Conservation (phyloP, 2,329 filamentous ascomycete species). For the Orbilia quercus region DNA sequence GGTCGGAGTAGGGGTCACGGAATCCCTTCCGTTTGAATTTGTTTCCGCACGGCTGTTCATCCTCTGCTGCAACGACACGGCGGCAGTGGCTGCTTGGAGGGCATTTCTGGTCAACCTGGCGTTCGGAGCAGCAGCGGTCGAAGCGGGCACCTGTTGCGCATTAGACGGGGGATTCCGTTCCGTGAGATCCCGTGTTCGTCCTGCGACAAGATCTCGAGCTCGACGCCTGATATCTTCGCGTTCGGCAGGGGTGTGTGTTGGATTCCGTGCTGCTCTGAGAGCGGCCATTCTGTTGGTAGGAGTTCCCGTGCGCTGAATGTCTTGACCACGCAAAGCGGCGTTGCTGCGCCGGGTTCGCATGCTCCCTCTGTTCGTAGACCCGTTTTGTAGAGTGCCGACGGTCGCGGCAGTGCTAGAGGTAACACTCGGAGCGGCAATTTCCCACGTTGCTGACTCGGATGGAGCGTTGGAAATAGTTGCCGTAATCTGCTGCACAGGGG, state of each 20-base stretch:
- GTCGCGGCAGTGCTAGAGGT: constrained; percentile 30
- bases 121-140: background rate
- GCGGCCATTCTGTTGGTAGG: constrained; percentile 22
- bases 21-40: constrained; percentile 22
- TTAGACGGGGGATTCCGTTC: background rate
- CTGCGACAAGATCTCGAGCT: constrained; percentile 36
- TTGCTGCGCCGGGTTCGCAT: constrained; percentile 48
- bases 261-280: constrained; percentile 9
- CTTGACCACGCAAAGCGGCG: constrained; percentile 36
- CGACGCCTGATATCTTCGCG: constrained; percentile 31
- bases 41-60: constrained; percentile 11
- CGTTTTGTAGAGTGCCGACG: constrained; percentile 23
- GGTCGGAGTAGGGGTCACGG: constrained; percentile 26
- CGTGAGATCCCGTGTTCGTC: constrained; percentile 24
- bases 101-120: constrained; percentile 15
- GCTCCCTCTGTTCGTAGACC: constrained; percentile 28
- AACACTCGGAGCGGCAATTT: constrained; percentile 13
- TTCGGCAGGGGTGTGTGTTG: constrained; percentile 21
- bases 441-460: constrained; percentile 29
- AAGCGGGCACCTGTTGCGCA: background rate
- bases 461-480: constrained; percentile 23
- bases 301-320: constrained; percentile 46
- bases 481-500: constrained; percentile 17
- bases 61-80: constrained; percentile 34
- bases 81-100: background rate